Evolutionary conservation across 176 grass and related monocot genomes (phyloP).

Genomic region (Ampelocalamus luodianensis): DNA sequence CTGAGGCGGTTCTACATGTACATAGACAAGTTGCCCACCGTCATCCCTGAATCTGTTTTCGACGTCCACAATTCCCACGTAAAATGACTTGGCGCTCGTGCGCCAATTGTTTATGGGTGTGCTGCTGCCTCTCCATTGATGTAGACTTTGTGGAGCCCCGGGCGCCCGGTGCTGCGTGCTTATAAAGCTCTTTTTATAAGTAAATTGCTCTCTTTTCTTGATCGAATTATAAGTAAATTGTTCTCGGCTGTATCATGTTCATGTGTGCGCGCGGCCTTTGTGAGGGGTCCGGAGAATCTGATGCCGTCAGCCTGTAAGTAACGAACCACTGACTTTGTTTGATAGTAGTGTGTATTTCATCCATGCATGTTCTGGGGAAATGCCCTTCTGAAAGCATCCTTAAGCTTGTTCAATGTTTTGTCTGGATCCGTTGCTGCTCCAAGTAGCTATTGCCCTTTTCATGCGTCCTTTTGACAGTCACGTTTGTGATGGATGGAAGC

Average conservation of each 20-base stretch:
- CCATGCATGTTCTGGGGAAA: neutral
- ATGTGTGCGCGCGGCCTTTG: neutral
- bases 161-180: constrained; percentile 12
- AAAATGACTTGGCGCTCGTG: constrained; percentile 50
- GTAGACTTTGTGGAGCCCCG: constrained; percentile 40
- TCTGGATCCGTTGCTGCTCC: neutral
- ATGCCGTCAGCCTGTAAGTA: constrained; percentile 29
- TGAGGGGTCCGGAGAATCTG: neutral
- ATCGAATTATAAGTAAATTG: constrained; percentile 30
- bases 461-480: neutral
- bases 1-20: constrained; percentile 80
- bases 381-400: neutral
- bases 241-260: constrained; percentile 27
- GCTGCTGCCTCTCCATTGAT: neutral
- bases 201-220: too few relatives aligned
- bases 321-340: neutral
- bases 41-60: constrained; percentile 75
- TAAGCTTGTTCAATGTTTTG: neutral
- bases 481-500: neutral
- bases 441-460: neutral
- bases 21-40: constrained; percentile 80
- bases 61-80: constrained; percentile 74
- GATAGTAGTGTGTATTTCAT: neutral
- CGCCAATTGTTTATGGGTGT: constrained; percentile 1
- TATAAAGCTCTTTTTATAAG: constrained; percentile 28